These are phyloP conservation scores for Sophora flavescens DNA, from an alignment of 306 rosid genomes.

Conservation along the genomic window DNA sequence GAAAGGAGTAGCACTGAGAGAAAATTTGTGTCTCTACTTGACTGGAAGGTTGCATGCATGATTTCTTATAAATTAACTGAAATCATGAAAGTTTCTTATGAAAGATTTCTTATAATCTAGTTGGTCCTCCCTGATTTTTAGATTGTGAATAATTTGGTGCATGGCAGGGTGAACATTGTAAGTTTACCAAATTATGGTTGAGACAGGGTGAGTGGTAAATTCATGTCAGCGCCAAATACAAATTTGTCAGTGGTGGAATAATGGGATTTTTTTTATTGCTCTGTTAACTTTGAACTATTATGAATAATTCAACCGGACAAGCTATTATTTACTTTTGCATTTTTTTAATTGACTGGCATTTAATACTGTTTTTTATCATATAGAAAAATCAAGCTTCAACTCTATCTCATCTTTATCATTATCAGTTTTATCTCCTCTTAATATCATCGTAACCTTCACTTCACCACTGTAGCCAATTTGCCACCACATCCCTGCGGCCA, in stretches of 20 bases:
- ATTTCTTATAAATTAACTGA: background rate
- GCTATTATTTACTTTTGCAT: too few species aligned
- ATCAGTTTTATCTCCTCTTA: too few species aligned
- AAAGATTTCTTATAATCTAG: constrained; percentile 5
- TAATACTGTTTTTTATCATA: too few species aligned
- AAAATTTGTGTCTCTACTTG: constrained; percentile 65
- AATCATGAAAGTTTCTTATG: too few species aligned
- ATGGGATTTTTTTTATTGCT: background rate
- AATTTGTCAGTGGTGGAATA: constrained; percentile 21
- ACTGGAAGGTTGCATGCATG: constrained; percentile 56
- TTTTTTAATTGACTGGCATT: too few species aligned
- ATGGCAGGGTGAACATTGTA: constrained; percentile 31
- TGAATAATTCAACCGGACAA: background rate
- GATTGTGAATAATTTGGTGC: constrained; percentile 33
- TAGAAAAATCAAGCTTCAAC: too few species aligned
- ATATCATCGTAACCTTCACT: too few species aligned
- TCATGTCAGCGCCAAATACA: background rate
- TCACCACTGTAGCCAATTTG: too few species aligned
- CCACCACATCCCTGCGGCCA: too few species aligned
- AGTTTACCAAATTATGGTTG: constrained; percentile 27
- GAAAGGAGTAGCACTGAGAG: constrained; percentile 73
- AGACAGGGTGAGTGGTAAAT: constrained; percentile 18
- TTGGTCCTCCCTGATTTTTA: constrained; percentile 25
- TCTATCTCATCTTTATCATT: too few species aligned
- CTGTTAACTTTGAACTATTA: background rate